These are phyloP conservation scores for Ottelia alismoides DNA, from an alignment of 106 monocot genomes.

Conservation along the genomic window DNA sequence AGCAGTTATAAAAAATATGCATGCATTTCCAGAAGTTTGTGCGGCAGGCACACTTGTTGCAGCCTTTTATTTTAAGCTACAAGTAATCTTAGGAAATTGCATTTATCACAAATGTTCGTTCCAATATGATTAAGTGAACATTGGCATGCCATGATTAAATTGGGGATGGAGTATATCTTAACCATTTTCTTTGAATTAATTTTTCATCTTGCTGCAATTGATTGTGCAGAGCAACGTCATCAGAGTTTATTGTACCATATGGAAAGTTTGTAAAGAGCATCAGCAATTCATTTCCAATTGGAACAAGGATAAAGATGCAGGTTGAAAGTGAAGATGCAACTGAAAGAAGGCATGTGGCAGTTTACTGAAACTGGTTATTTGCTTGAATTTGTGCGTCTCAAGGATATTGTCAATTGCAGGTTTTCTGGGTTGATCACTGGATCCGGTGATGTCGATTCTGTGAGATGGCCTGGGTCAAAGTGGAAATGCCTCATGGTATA, in stretches of 20 bases:
- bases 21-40: too few species aligned
- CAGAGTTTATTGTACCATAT: conserved; percentile 14
- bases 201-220: neutral
- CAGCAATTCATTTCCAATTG: conserved; percentile 48
- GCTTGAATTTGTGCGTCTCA: neutral
- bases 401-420: conserved; percentile 19
- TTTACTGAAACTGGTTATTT: neutral
- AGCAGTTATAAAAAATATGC: too few species aligned
- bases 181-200: too few species aligned
- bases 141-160: too few species aligned
- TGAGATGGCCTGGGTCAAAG: conserved; percentile 80
- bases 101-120: too few species aligned
- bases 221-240: conserved; percentile 8
- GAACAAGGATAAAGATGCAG: conserved; percentile 37
- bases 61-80: too few species aligned
- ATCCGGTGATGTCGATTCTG: conserved; percentile 45
- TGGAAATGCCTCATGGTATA: conserved; percentile 72
- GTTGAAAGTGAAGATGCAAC: conserved; percentile 73
- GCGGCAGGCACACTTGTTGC: too few species aligned
- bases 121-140: too few species aligned
- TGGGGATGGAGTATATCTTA: too few species aligned
- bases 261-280: conserved; percentile 15
- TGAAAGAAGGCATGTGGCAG: conserved; percentile 54
- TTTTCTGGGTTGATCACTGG: conserved; percentile 59
- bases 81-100: too few species aligned